Evolutionary conservation across 2,329 filamentous ascomycete species (phyloP), one percentile per base, ranked within the genome.

Genomic region (Calcarisporium arbuscula): DNA sequence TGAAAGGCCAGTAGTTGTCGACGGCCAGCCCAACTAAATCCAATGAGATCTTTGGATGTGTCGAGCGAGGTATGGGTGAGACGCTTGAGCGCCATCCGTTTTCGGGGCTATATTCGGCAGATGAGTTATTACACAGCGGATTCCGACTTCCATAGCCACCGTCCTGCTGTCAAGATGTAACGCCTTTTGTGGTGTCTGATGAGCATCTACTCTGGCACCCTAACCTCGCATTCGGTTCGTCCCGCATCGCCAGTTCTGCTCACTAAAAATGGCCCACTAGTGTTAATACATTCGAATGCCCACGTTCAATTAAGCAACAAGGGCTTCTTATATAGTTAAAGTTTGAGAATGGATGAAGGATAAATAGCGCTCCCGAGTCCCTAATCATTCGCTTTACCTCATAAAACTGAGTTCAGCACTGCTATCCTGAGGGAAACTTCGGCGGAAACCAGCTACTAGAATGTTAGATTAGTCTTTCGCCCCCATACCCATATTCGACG

Each of bases 391-490:
- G 18, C 30, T 22, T 22, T 32, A 32, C 30, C 30, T 32, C n/a
- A 32, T 32, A 32, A 32, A 32, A 32, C 30, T 22, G 19, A 20
- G 30, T 7, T 32, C 19, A 32, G 23, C n/a, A 32, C 30, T 32
- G 30, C 30, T 32, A 32, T 32, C 30, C 30, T 32, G 18, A 21
- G 30, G 30, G 30, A 32, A 32, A 32, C 30, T 32, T 32, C 19
- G 19, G 30, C 18, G 19, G 30, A 32, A 32, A 32, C 30, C 19
- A 32, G 30, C 30, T 32, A 32, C 30, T 21, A 32, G 30, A 32
- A 32, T 19, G 30, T 32, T 32, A n/a, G 19, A 32, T 32, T 22
- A 32, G 30, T 32, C 30, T 32, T 32, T 32, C 19, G 30, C 30
- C 30, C 8, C 19, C n/a, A 32, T 32, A 20, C 30, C 30, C n/a